Evolutionary conservation across 345 rosid genomes (phyloP).

Genomic region (Trapa incisa): DNA sequence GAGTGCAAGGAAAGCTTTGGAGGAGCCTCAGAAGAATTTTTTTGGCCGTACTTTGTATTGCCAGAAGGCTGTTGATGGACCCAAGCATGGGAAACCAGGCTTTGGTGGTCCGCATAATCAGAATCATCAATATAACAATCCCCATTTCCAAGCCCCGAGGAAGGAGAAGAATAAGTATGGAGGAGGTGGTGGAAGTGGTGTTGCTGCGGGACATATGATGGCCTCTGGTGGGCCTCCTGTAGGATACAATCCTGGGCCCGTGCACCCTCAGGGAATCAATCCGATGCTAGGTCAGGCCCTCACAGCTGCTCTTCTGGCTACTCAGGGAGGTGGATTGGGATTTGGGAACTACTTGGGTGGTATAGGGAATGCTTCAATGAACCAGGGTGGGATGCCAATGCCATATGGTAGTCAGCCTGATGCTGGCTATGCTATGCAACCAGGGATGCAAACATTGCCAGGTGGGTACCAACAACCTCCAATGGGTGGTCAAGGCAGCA

Average conservation of each 20-base stretch:
- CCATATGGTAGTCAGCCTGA: slow-evolving; percentile 20
- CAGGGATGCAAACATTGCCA: slow-evolving; percentile 18
- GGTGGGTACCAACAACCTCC: slow-evolving; percentile 25
- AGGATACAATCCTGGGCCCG: slow-evolving; percentile 25
- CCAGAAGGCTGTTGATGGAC: slow-evolving; percentile 70
- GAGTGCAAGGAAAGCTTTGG: slow-evolving; percentile 52
- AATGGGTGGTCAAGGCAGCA: slow-evolving; percentile 24
- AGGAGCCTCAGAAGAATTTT: slow-evolving; percentile 64
- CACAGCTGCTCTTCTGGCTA: slow-evolving; percentile 26
- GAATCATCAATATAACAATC: slow-evolving; percentile 20
- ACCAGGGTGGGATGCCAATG: slow-evolving; percentile 20
- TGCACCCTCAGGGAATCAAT: slow-evolving; percentile 24
- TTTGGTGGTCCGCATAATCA: slow-evolving; percentile 23
- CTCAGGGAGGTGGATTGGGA: slow-evolving; percentile 31
- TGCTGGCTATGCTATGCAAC: slow-evolving; percentile 22
- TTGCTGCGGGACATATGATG: slow-evolving; percentile 63
- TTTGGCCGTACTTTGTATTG: slow-evolving; percentile 59
- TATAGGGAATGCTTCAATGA: slow-evolving; percentile 13
- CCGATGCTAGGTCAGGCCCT: slow-evolving; percentile 37
- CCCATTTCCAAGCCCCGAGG: slow-evolving; percentile 20
- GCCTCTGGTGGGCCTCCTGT: slow-evolving; percentile 35
- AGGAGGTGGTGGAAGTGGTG: slow-evolving; percentile 11
- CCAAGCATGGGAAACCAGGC: slow-evolving; percentile 36
- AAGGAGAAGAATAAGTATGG: slow-evolving; percentile 29
- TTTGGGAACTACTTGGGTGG: slow-evolving; percentile 22